A percentile compares a stretch with the other conserved stretches of the same genome.
phyloP scores from a whole-genome alignment of 139 green algal species.

The Volvox reticuliferus region DNA sequence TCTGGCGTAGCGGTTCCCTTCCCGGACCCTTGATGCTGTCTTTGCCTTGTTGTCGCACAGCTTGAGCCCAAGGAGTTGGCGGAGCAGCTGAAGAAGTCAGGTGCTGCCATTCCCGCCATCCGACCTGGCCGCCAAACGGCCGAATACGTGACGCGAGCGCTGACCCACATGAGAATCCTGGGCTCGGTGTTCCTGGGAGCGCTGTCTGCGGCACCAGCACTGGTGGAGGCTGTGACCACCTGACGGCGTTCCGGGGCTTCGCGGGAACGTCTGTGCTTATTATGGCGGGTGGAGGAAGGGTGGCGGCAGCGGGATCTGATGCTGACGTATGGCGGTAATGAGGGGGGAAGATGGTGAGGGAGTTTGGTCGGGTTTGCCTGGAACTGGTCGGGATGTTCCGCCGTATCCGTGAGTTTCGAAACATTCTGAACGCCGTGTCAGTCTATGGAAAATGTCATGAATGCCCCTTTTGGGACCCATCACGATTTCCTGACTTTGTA shows the following conservation, averaged over 20 bases:
- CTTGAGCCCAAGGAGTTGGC: constrained; percentile 97
- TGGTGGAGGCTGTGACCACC: constrained; percentile 90
- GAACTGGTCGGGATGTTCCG: background rate
- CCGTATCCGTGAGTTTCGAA: too few species aligned
- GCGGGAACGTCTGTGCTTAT: constrained; percentile 97
- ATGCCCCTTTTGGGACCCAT: background rate
- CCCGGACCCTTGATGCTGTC: background rate
- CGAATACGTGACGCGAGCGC: constrained; percentile 93
- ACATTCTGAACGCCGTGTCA: too few species aligned
- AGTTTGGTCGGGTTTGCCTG: background rate
- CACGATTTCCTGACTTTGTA: background rate
- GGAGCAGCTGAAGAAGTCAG: constrained; percentile 96
- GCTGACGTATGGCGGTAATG: background rate
- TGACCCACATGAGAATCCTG: constrained; percentile 94
- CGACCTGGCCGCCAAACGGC: constrained; percentile 92
- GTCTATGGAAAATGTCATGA: too few species aligned
- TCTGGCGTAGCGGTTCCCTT: background rate
- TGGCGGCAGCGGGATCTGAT: background rate
- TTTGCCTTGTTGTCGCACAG: constrained; percentile 69
- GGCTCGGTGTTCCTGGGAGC: constrained; percentile 93
- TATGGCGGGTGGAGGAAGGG: constrained; percentile 67
- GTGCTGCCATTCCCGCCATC: constrained; percentile 91
- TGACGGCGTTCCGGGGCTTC: constrained; percentile 96
- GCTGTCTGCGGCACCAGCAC: constrained; percentile 87
- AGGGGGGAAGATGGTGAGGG: background rate